Percentiles rank a stretch among this genome's conserved stretches.
Conservation (phyloP, 1,284 basidiomycete genomes). For the Erythrobasidium hasegawianum region DNA sequence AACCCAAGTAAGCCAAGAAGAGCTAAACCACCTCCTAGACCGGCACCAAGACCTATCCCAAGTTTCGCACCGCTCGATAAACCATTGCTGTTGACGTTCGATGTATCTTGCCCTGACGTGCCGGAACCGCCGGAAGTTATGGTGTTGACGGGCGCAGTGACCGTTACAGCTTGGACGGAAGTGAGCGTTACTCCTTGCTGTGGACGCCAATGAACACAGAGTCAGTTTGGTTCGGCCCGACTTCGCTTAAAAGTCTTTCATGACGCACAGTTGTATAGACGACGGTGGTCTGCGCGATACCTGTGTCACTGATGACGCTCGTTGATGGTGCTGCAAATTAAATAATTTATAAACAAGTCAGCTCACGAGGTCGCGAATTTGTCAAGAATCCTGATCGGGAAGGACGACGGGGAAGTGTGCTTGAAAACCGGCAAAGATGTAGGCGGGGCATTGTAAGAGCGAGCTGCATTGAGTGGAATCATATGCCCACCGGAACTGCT, state of each 20-base stretch:
- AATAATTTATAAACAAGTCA: no score
- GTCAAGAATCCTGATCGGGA: no score
- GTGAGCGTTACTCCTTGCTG: conserved; percentile 33
- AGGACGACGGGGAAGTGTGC: no score
- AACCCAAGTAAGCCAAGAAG: conserved; percentile 9
- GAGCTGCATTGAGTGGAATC: no score
- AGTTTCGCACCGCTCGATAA: conserved; percentile 20
- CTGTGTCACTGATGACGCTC: neutral
- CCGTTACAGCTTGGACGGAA: conserved; percentile 24
- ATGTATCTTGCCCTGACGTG: neutral
- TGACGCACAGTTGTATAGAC: conserved; percentile 1
- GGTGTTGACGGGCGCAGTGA: conserved; percentile 9
- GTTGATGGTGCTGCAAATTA: no score
- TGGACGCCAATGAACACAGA: neutral
- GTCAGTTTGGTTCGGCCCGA: no score
- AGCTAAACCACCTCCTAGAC: conserved; percentile 9
- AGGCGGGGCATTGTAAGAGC: no score
- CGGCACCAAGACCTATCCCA: conserved; percentile 29
- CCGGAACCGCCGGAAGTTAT: conserved; percentile 5
- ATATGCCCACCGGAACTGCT: no score
- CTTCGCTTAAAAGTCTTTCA: no score
- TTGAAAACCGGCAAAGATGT: no score
- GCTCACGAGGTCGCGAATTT: no score
- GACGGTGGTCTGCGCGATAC: neutral
- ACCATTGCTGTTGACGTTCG: conserved; percentile 10